Conservation (phyloP, 192 early-diverging fungal genomes). For the Coemansia sp. region DNA sequence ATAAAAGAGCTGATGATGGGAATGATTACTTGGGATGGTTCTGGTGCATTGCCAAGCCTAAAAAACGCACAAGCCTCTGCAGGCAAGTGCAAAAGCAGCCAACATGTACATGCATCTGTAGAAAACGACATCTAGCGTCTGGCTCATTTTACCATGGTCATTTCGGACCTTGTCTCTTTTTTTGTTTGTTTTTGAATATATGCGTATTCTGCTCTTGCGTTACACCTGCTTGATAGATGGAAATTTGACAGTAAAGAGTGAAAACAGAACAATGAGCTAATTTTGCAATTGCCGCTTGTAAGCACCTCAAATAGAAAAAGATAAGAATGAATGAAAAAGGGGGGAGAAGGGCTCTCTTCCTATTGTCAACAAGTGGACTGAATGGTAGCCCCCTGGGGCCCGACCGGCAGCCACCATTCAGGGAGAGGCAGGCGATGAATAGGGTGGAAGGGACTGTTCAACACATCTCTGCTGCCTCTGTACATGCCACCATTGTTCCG, state of each 20-base stretch:
- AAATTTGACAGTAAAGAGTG: neutral
- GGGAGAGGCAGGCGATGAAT: neutral
- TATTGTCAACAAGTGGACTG: neutral
- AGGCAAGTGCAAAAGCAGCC: neutral
- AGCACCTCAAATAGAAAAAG: no score
- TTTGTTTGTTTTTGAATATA: no score
- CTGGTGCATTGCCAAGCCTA: neutral
- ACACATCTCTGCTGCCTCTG: neutral
- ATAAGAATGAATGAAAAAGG: no score
- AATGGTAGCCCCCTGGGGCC: neutral
- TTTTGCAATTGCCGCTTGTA: neutral
- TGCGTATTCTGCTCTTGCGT: neutral
- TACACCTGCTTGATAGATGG: neutral
- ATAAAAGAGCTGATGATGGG: no score
- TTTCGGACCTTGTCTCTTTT: no score
- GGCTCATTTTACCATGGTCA: no score
- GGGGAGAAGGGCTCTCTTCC: no score
- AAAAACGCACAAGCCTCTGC: neutral
- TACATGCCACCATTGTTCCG: neutral
- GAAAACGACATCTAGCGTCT: no score
- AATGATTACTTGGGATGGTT: no score
- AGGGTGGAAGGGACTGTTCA: neutral
- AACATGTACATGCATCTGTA: neutral
- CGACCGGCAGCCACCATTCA: slow-evolving; percentile 3
- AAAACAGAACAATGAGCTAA: neutral